Conservation (phyloP, 805 yeast genomes). For the Wickerhamiella kurtzmanii region DNA sequence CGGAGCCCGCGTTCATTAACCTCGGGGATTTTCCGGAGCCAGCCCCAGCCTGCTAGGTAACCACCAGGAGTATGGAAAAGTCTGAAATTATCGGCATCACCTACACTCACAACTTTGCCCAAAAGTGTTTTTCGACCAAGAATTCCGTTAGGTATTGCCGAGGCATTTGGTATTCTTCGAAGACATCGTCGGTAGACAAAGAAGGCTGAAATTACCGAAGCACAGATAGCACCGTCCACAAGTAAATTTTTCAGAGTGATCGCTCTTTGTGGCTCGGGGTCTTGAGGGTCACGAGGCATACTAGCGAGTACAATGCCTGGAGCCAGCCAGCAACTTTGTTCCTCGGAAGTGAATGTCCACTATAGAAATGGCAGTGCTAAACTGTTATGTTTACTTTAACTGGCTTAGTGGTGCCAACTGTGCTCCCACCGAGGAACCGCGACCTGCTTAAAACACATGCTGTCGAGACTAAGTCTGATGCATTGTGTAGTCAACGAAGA, state of each 20-base stretch:
- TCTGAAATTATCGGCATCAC: slow-evolving; percentile 92
- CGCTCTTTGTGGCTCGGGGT: slow-evolving; percentile 3
- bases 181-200: slow-evolving; percentile 34
- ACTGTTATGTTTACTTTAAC: background rate
- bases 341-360: too few species aligned
- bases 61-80: slow-evolving; percentile 95
- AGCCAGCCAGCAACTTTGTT: background rate
- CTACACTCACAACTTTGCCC: slow-evolving; percentile 80
- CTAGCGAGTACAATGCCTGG: background rate
- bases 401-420: background rate
- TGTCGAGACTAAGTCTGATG: too few species aligned
- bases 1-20: slow-evolving; percentile 34
- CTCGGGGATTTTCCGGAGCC: slow-evolving; percentile 60
- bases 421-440: too few species aligned
- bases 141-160: slow-evolving; percentile 36
- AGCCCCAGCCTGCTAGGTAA: slow-evolving; percentile 76
- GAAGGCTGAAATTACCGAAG: slow-evolving; percentile 32
- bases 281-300: slow-evolving; percentile 15
- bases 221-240: slow-evolving; percentile 12
- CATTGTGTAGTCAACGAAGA: too few species aligned
- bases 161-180: slow-evolving; percentile 37
- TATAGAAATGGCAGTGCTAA: background rate
- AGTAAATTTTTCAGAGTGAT: slow-evolving; percentile 6
- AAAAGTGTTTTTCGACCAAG: slow-evolving; percentile 35
- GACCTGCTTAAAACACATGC: too few species aligned